These are phyloP conservation scores for Volvariella surrecta DNA, from an alignment of 1,284 basidiomycete species.

Conservation along the genomic window DNA sequence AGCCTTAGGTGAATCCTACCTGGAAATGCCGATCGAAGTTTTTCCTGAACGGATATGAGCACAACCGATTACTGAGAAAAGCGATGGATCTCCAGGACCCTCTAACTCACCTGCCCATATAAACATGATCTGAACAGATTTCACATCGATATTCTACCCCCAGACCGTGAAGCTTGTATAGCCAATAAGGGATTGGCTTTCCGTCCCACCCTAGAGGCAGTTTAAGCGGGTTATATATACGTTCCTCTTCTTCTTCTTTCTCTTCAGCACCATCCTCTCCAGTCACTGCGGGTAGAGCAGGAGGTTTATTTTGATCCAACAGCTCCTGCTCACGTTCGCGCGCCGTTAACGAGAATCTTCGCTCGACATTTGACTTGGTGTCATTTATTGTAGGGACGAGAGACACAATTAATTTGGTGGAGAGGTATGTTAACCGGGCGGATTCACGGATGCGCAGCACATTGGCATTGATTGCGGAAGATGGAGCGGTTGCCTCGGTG, in stretches of 20 bases:
- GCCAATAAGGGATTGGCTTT: conserved; percentile 97
- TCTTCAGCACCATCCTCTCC: conserved; percentile 50
- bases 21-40: conserved; percentile 94
- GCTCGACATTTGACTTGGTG: conserved; percentile 94
- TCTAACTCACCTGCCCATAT: conserved; percentile 83
- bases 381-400: conserved; percentile 72
- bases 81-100: too few species aligned
- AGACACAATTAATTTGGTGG: conserved; percentile 55
- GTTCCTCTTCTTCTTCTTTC: conserved; percentile 90
- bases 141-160: conserved; percentile 98
- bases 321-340: conserved; percentile 93
- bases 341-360: conserved; percentile 92
- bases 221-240: conserved; percentile 97
- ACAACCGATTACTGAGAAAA: conserved; percentile 1
- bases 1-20: too few species aligned
- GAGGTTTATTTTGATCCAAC: conserved; percentile 73
- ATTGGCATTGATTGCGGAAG: conserved; percentile 22
- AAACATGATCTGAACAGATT: conserved; percentile 93
- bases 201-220: conserved; percentile 97
- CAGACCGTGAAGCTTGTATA: conserved; percentile 96
- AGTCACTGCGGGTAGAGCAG: conserved; percentile 42
- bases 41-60: conserved; percentile 44
- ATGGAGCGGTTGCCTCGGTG: conserved; percentile 21
- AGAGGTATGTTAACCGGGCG: conserved; percentile 69
- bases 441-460: conserved; percentile 58